Evolutionary conservation across 2,329 filamentous ascomycete genomes (phyloP).

Genomic region (Nothopassalora personata): DNA sequence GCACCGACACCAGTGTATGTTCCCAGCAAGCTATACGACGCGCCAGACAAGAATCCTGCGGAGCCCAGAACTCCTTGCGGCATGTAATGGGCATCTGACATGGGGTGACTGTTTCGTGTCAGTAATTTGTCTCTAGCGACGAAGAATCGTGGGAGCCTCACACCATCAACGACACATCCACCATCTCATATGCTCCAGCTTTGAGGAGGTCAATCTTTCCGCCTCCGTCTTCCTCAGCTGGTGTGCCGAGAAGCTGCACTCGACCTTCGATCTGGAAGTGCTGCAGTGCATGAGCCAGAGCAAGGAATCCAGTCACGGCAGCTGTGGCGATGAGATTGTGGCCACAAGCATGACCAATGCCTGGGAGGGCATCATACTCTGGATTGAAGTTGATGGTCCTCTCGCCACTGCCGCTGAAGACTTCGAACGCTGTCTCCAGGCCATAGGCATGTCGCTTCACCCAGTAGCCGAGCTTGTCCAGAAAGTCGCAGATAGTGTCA

Average conservation of each 20-base stretch:
- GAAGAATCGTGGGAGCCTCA: not conserved
- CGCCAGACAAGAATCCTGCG: conserved; percentile 1
- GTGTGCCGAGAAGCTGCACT: conserved; percentile 36
- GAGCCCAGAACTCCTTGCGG: not conserved
- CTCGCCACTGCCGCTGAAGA: conserved; percentile 39
- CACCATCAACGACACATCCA: conserved; percentile 4
- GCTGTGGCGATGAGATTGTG: conserved; percentile 28
- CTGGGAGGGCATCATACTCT: conserved; percentile 35
- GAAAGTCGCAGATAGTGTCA: not conserved
- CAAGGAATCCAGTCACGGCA: conserved; percentile 1
- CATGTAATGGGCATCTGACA: conserved; percentile 5
- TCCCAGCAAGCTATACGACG: conserved; percentile 1
- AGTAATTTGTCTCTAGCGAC: no score
- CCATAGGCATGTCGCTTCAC: conserved; percentile 37
- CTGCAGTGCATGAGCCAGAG: conserved; percentile 25
- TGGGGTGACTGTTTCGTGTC: not conserved
- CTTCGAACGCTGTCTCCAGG: conserved; percentile 47
- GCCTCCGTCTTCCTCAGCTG: conserved; percentile 24
- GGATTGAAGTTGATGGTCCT: conserved; percentile 41
- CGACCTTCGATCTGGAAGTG: conserved; percentile 25
- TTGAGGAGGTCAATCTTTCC: conserved; percentile 8
- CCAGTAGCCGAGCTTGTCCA: not conserved
- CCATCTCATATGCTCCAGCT: not conserved
- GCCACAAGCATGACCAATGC: conserved; percentile 38
- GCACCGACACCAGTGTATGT: conserved; percentile 4